Base-by-base conservation (phyloP, 345 rosid species). In the Eucalyptus sp. region DNA sequence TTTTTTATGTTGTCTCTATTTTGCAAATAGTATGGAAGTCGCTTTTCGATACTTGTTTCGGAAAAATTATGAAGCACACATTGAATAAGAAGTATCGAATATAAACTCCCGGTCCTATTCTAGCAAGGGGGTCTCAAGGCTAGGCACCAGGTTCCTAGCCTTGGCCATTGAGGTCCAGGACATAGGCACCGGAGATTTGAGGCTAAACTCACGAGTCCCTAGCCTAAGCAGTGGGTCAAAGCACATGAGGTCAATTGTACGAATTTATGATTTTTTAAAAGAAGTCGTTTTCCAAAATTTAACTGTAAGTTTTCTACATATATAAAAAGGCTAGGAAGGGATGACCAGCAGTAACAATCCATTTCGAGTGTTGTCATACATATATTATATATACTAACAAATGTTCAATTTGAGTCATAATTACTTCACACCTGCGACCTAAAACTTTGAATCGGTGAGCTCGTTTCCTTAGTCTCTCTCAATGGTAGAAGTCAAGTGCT, bases 71-170 rank as follows among this genome's bases (percentile, higher is more conserved):
- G 16, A 11, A 10, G 24, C 15, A 6, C 9, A 1, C 48, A 2
- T 3, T 3, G 1, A 44, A 76, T 44, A 22, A 41, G 37, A 41
- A 20, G 29, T 20, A 9, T 6, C 2, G 2, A 11, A 41, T 20
- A 41, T 20, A 20, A 76, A 41, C 8, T 44, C 15, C 11, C 4
- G 0, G 0, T 10, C 3, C 0, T 24, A 0, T 76, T 20, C 15
- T 1, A 9, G 2, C 5, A 3, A 10, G 5, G 15, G 15, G 48
- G 2, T 37, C 2, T 6, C 13, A 1, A 4, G 83, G 27, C 15
- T 0, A 6, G 4, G 48, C 48, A 37, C 15, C 27, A 3, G 2
- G 15, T 11, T 10, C 8, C 48, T 6, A 76, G 16, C 48, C 83
- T 41, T 4, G 15, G 14, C 83, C 48, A 17, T 5, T 7, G 27